phyloP scores from a whole-genome alignment of 2,329 filamentous ascomycete genomes.

The Aspergillus fijiensis region DNA sequence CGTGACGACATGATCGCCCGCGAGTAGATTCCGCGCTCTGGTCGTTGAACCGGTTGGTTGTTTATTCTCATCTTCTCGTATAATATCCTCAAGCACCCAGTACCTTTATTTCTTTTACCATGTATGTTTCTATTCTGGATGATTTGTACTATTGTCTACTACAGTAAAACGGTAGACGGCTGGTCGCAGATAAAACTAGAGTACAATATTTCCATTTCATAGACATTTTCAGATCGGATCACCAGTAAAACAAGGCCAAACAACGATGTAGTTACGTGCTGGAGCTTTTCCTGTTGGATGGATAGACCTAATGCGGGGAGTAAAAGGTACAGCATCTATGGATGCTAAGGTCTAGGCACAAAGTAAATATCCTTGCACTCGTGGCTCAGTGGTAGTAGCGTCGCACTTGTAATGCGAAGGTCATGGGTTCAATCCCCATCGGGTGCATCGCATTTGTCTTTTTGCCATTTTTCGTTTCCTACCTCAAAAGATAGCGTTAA shows the following conservation, averaged over 20 bases:
- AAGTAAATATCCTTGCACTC: background rate
- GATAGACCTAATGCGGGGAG: too few relatives aligned
- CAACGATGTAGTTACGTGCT: too few relatives aligned
- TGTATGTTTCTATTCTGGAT: constrained; percentile 2
- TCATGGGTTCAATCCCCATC: background rate
- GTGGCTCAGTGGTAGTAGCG: background rate
- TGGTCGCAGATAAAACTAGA: background rate
- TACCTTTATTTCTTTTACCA: background rate
- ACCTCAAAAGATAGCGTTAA: too few relatives aligned
- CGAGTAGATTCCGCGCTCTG: constrained; percentile 13
- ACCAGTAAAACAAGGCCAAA: too few relatives aligned
- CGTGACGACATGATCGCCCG: constrained; percentile 63
- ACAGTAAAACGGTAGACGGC: background rate
- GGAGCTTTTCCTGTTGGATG: too few relatives aligned
- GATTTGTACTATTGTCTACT: constrained; percentile 1
- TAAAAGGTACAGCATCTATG: accelerated
- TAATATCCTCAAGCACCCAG: constrained; percentile 5
- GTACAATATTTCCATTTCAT: background rate
- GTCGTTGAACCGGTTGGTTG: background rate
- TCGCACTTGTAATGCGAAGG: background rate
- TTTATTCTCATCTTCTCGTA: background rate
- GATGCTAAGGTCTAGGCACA: too few relatives aligned
- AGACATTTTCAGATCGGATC: too few relatives aligned
- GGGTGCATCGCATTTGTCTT: background rate
- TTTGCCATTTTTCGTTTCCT: too few relatives aligned